Conservation (phyloP, 2,329 filamentous ascomycete species). For the Aspergillus alliaceus region DNA sequence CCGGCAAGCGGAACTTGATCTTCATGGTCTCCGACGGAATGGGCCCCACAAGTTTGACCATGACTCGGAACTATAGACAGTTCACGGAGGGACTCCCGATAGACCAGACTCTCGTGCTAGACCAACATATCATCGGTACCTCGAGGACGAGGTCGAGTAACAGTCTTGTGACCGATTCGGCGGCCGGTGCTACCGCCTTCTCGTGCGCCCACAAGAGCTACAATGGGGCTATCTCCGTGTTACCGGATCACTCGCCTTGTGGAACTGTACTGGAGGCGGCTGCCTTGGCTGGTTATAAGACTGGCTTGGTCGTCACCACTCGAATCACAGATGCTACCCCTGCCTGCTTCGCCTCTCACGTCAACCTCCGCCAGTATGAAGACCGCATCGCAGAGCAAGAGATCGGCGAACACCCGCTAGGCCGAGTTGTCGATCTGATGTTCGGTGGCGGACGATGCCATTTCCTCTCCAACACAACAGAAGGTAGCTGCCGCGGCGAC, state of each 20-base stretch:
- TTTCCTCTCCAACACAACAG: constrained; percentile 79
- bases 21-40: constrained; percentile 99
- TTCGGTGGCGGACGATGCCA: constrained; percentile 91
- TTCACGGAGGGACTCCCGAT: constrained; percentile 70
- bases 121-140: constrained; percentile 86
- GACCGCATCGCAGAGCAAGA: constrained; percentile 92
- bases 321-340: constrained; percentile 94
- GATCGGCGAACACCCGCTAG: constrained; percentile 82
- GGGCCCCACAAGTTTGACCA: constrained; percentile 85
- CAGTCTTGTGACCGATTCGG: constrained; percentile 89
- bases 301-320: constrained; percentile 92
- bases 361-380: constrained; percentile 74
- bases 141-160: constrained; percentile 82
- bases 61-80: constrained; percentile 87
- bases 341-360: constrained; percentile 90
- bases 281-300: constrained; percentile 86
- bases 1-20: constrained; percentile 83
- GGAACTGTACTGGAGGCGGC: constrained; percentile 93
- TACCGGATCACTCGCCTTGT: constrained; percentile 82
- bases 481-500: constrained; percentile 80
- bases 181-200: constrained; percentile 96
- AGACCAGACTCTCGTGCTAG: constrained; percentile 74
- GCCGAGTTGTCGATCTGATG: constrained; percentile 86
- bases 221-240: constrained; percentile 90
- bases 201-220: constrained; percentile 92